Conservation (phyloP, 2,329 filamentous ascomycete genomes). For the Fusarium palustre region DNA sequence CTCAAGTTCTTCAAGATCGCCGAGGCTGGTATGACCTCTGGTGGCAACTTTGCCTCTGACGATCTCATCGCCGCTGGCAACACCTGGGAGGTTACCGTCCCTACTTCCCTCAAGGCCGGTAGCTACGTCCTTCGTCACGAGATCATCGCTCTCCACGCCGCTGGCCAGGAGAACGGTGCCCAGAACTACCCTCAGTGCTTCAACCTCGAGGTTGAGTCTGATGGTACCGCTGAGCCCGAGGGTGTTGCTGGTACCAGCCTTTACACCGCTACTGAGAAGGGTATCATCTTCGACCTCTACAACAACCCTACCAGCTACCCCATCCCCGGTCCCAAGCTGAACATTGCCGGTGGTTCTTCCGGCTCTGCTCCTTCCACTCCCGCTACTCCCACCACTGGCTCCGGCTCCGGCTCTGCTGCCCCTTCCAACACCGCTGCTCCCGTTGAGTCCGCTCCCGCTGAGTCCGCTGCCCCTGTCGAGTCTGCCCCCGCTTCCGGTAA, state of each 20-base stretch:
- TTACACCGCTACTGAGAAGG: conserved; percentile 48
- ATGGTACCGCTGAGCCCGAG: conserved; percentile 51
- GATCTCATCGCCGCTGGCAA: conserved; percentile 58
- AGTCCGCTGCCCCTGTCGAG: conserved; percentile 21
- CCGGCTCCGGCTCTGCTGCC: conserved; percentile 2
- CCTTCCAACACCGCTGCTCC: conserved; percentile 14
- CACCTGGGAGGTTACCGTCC: conserved; percentile 52
- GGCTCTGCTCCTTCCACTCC: conserved; percentile 1
- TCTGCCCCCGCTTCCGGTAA: conserved; percentile 13
- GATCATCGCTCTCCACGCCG: conserved; percentile 63
- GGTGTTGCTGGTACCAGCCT: conserved; percentile 51
- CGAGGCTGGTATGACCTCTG: conserved; percentile 60
- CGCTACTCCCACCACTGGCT: conserved; percentile 2
- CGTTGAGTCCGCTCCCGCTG: conserved; percentile 1
- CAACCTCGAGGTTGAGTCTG: conserved; percentile 61
- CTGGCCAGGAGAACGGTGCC: conserved; percentile 58
- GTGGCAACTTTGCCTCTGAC: conserved; percentile 51
- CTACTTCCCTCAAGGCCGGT: conserved; percentile 52
- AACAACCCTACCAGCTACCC: conserved; percentile 43
- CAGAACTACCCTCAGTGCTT: conserved; percentile 66
- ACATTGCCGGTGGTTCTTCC: conserved; percentile 16
- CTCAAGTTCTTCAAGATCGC: conserved; percentile 75
- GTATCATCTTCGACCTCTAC: conserved; percentile 53
- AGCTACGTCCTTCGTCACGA: conserved; percentile 65
- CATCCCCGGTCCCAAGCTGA: conserved; percentile 47